Conservation (phyloP, 495 filamentous ascomycete genomes). For the Neurospora terricola region DNA sequence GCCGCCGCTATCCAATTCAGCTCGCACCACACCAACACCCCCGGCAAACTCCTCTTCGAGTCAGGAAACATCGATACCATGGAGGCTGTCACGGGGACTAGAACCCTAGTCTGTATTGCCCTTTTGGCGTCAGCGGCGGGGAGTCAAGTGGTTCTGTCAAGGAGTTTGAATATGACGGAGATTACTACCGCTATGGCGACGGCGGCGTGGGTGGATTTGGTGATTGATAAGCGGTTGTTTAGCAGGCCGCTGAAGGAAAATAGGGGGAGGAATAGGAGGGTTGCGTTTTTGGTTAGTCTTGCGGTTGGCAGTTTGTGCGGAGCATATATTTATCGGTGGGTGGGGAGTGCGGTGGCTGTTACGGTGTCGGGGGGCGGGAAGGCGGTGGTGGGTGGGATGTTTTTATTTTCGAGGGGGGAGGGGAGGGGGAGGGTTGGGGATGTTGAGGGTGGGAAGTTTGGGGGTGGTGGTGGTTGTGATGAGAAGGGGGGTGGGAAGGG, state of each 20-base stretch:
- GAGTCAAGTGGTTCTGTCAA: conserved; percentile 47
- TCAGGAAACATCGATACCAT: background rate
- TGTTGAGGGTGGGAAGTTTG: background rate
- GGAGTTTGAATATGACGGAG: conserved; percentile 46
- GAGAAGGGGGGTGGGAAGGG: background rate
- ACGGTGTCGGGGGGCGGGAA: conserved; percentile 36
- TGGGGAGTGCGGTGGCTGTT: conserved; percentile 33
- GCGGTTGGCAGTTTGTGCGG: conserved; percentile 45
- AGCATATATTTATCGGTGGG: conserved; percentile 33
- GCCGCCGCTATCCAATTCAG: conserved; percentile 37
- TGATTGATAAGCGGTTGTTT: conserved; percentile 43
- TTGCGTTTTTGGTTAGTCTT: conserved; percentile 41
- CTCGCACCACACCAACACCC: conserved; percentile 5
- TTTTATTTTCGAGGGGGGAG: conserved; percentile 29
- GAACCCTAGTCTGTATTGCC: conserved; percentile 34
- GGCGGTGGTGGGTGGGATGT: conserved; percentile 34
- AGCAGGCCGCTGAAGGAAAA: conserved; percentile 23
- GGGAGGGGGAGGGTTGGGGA: conserved; percentile 11
- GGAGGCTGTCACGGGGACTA: conserved; percentile 11
- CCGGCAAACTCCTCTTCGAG: conserved; percentile 14
- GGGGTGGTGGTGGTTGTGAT: background rate
- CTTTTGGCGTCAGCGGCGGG: conserved; percentile 48
- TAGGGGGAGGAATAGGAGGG: conserved; percentile 39
- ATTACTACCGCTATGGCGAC: conserved; percentile 62
- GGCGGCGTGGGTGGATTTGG: conserved; percentile 50